Base-by-base conservation (phyloP, 139 green algal species). In the Closterium sp. region DNA sequence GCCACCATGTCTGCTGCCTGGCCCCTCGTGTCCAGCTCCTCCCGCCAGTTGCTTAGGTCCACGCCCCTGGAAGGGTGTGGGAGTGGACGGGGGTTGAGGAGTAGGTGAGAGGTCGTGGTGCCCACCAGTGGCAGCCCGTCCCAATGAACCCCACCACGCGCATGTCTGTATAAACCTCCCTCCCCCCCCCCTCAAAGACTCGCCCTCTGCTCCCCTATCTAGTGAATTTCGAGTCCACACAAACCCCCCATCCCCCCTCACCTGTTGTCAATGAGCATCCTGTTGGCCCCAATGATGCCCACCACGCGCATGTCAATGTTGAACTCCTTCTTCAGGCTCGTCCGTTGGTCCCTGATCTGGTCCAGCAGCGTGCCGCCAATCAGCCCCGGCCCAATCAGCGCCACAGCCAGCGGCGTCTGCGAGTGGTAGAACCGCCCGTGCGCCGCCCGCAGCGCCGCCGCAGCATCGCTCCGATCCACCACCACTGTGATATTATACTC, bases 401-500 rank as follows among this genome's bases (percentile, higher is more conserved):
- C 98, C 19, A 99, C 94, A 5, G 95, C 96, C 28, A 99, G 95
- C 83, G 97, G 94, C 88, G 98, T 96, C 55, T 97, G 95, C 0
- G 96, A 96, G 43, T 98, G 93, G 96, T 99, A 99, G 96, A 99
- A 99, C 43, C 97, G 95, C 32, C 94, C 95, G 92, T 99, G 98
- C 90, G 99, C 97, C 0, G 97, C 97, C 1, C 96, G 93, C 91
- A 99, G 94, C 10, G 94, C 94, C 9, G 87, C 84, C 34, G 84
- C 88, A 33, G 86, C 84, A 66, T 96, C 95, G 2, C 84, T 93
- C 95, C 97, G 95, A 87, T 98, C 95, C 23, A 99, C 96, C 76
- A 99, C 94, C 38, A 98, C 95, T 16, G 98, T 99, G 95, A 99
- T 98, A 96, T 99, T 99, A 97, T 99, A 99, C 96, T 99, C 98